These are phyloP conservation scores for Dactylellina drechsleri DNA, from an alignment of 2,329 filamentous ascomycete genomes.

Conservation along the genomic window DNA sequence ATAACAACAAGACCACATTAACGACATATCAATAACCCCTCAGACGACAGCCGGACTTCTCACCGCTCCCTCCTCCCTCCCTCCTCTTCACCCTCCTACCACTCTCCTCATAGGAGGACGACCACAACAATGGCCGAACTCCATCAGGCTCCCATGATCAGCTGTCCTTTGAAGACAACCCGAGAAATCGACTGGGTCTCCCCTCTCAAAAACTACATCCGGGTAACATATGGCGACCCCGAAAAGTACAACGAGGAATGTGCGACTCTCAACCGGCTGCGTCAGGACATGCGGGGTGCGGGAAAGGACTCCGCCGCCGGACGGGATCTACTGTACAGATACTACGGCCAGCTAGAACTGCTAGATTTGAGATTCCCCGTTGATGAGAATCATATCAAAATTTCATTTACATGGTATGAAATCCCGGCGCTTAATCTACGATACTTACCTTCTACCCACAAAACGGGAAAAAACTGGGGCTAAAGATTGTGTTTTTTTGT, in stretches of 20 bases:
- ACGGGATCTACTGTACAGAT: conserved; percentile 91
- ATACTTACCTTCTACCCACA: background rate
- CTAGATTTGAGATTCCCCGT: conserved; percentile 94
- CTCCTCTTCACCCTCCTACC: conserved; percentile 8
- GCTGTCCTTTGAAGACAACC: conserved; percentile 69
- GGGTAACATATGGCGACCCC: conserved; percentile 92
- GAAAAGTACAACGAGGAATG: conserved; percentile 97
- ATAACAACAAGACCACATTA: conserved; percentile 3
- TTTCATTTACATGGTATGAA: conserved; percentile 91
- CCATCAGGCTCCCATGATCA: conserved; percentile 54
- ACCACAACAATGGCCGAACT: conserved; percentile 50
- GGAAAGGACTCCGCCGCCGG: conserved; percentile 96
- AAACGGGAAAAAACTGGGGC: background rate
- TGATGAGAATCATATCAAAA: conserved; percentile 99
- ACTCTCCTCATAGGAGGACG: conserved; percentile 20
- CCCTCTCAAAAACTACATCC: conserved; percentile 92
- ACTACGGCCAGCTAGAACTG: conserved; percentile 96
- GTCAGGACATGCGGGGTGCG: conserved; percentile 97
- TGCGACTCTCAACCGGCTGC: conserved; percentile 87
- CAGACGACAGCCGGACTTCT: conserved; percentile 26
- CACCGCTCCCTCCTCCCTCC: too few relatives aligned
- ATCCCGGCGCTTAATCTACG: conserved; percentile 15
- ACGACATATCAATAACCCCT: conserved; percentile 38
- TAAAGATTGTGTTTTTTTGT: conserved; percentile 57
- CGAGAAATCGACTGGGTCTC: conserved; percentile 98